Evolutionary conservation across 352 stramenopile species (phyloP).

Genomic region (Elongisporangium senticosum): DNA sequence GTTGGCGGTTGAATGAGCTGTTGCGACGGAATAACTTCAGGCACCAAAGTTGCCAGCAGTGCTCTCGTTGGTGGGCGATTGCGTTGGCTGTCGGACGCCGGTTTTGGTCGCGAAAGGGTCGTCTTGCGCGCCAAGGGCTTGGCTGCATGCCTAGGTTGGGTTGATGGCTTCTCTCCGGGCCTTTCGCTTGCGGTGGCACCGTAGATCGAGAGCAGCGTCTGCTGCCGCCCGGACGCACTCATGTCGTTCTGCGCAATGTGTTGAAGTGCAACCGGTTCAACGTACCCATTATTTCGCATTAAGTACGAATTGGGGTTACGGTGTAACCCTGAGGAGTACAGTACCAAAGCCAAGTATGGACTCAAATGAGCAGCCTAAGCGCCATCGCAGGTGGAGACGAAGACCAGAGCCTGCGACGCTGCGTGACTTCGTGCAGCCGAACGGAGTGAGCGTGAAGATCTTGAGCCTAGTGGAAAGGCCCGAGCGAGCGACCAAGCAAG

Average conservation of each 20-base stretch:
- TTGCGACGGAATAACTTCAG: neutral
- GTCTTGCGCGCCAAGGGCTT: neutral
- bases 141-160: neutral
- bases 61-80: neutral
- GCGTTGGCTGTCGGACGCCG: neutral
- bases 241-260: conserved; percentile 5
- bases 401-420: neutral
- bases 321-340: neutral
- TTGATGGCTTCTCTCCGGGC: neutral
- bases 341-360: neutral
- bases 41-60: neutral
- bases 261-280: neutral
- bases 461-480: neutral
- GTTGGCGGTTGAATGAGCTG: too few species aligned
- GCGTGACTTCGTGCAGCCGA: neutral
- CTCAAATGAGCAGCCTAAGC: conserved; percentile 1
- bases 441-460: neutral
- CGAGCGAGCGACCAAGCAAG: neutral
- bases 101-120: neutral
- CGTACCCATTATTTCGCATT: neutral
- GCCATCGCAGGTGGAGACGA: neutral
- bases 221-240: conserved; percentile 20
- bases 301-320: neutral
- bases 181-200: conserved; percentile 4
- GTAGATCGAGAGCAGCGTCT: conserved; percentile 35